Percentiles rank a stretch among this genome's conserved stretches.
phyloP scores from a whole-genome alignment of 2,329 filamentous ascomycete genomes.

The Pseudogymnoascus verrucosus region DNA sequence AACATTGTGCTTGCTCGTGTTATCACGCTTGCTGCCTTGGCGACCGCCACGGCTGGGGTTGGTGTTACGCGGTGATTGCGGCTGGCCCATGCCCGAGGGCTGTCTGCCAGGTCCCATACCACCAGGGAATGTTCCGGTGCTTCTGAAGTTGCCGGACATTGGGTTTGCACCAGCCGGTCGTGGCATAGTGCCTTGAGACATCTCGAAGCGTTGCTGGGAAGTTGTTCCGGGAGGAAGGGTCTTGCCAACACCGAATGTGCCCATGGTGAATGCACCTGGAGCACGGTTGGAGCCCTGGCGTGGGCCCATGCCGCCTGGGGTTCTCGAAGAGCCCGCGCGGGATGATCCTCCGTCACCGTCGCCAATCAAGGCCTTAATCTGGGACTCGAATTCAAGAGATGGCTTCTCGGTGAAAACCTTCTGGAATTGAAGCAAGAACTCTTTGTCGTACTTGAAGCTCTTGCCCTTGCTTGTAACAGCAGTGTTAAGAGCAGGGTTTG shows the following conservation, averaged over 20 bases:
- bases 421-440: conserved; percentile 94
- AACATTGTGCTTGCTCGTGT: conserved; percentile 45
- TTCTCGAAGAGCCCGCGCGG: conserved; percentile 54
- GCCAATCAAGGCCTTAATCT: conserved; percentile 80
- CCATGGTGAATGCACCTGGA: conserved; percentile 55
- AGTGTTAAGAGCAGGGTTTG: conserved; percentile 83
- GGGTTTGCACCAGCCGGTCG: conserved; percentile 41
- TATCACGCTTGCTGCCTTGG: conserved; percentile 53
- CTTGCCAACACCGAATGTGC: conserved; percentile 54
- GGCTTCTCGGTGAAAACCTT: conserved; percentile 95
- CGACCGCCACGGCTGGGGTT: conserved; percentile 54
- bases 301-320: conserved; percentile 42
- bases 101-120: conserved; percentile 57
- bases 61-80: conserved; percentile 58
- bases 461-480: conserved; percentile 71
- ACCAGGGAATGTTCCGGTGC: conserved; percentile 56
- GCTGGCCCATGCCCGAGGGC: conserved; percentile 51
- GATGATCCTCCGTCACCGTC: conserved; percentile 59
- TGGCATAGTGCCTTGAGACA: conserved; percentile 46
- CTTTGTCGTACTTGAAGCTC: conserved; percentile 89
- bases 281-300: conserved; percentile 45
- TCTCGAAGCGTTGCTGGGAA: conserved; percentile 66
- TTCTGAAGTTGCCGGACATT: conserved; percentile 50
- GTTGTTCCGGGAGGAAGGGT: conserved; percentile 69
- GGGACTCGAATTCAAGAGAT: conserved; percentile 83